Evolutionary conservation across 495 filamentous ascomycete genomes (phyloP), one percentile per base, ranked within the genome.

Genomic region (Eremomyces bilateralis): DNA sequence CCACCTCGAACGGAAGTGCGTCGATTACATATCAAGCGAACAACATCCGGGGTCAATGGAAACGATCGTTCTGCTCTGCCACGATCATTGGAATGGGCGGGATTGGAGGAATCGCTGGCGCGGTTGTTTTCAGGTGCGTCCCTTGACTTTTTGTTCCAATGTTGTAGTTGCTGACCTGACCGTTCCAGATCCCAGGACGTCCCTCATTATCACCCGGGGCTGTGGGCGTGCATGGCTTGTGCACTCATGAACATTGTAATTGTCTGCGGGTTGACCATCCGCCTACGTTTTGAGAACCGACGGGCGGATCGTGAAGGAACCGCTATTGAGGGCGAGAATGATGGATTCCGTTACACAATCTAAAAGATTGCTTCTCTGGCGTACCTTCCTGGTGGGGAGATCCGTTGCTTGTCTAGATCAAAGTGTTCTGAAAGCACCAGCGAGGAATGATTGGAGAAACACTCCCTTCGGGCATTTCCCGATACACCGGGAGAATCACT

Each of bases 1-100:
- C 63, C 20, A 76, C 75, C 49, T 59, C 67, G 8, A 78, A 76
- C 46, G 60, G 71, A 17, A 69, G 64, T 0, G 53, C 56, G n/a
- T 42, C 56, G 24, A 61, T 52, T 42, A 25, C 49, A 10, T 52
- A 52, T 29, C 47, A 50, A 20, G 42, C 44, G 2, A 53, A 53
- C 42, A 50, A 53, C 33, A 45, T 49, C 38, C 46, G 44, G 11
- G 27, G 50, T n/a, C 49, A 53, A 22, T 51, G 46, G 50, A 53
- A 53, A 36, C 43, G 50, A 1, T 45, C 46, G n/a, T 49, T 49
- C 44, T 49, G 45, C 40, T 31, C 21, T 16, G 46, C 50, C 4
- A 43, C 44, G 2, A 33, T 53, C 11, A 42, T 49, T 15, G 49
- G 49, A 3, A 42, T 53, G 15, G 50, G 50, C 21, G 50, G 46